Evolutionary conservation across 768 basidiomycete genomes (phyloP).

Genomic region (Favolaschia claudopus): DNA sequence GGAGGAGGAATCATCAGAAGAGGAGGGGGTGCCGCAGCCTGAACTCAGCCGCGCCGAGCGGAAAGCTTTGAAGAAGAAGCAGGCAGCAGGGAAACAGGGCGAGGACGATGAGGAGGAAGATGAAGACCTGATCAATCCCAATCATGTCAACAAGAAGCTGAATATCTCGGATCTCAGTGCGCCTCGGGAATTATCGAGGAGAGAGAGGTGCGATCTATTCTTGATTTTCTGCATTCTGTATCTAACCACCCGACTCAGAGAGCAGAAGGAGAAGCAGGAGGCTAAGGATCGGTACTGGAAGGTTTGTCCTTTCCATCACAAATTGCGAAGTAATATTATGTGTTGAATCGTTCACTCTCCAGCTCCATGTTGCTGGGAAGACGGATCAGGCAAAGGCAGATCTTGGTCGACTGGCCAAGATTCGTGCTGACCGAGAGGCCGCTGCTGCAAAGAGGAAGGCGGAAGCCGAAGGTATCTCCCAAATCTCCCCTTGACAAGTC

Average conservation of each 20-base stretch:
- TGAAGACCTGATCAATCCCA: constrained; percentile 79
- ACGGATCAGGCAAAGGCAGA: constrained; percentile 91
- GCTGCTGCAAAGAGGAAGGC: constrained; percentile 90
- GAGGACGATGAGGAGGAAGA: constrained; percentile 58
- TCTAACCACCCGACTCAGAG: constrained; percentile 53
- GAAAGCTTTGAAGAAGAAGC: constrained; percentile 85
- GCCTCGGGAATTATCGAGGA: constrained; percentile 66
- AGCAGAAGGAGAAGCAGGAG: constrained; percentile 91
- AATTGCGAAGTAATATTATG: constrained; percentile 2
- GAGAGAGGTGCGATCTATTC: constrained; percentile 60
- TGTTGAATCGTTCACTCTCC: constrained; percentile 1
- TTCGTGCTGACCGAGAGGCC: constrained; percentile 86
- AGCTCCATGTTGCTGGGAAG: constrained; percentile 84
- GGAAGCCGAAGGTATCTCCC: constrained; percentile 77
- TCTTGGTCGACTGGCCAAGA: constrained; percentile 84
- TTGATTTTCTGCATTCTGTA: not conserved
- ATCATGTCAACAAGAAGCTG: constrained; percentile 76
- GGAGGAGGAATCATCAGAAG: constrained; percentile 35
- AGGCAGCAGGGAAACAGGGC: constrained; percentile 56
- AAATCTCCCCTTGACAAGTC: not conserved
- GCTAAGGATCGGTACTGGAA: constrained; percentile 90
- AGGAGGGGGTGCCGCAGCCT: constrained; percentile 49
- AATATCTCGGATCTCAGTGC: constrained; percentile 77
- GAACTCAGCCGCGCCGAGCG: constrained; percentile 78
- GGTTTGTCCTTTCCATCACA: constrained; percentile 46